Evolutionary conservation across 129 eudicot species (phyloP).

Genomic region (Escallonia rubra): DNA sequence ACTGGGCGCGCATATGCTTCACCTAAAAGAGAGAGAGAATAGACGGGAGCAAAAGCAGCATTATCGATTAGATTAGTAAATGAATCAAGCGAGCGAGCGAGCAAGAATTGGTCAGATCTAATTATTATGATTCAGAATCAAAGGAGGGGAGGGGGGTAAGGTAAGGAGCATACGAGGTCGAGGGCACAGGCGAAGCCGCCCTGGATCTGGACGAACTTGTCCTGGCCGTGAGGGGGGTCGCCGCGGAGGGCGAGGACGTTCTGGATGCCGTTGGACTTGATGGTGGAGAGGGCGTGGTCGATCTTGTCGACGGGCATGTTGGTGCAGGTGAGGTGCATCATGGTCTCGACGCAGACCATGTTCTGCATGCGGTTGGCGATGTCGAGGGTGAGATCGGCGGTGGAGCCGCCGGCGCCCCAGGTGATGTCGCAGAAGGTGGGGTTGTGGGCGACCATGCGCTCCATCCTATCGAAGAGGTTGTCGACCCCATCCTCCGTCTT

Average conservation of each 20-base stretch:
- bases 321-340: slow-evolving; percentile 98
- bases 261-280: slow-evolving; percentile 78
- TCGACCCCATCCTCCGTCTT: slow-evolving; percentile 97
- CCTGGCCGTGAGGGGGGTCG: slow-evolving; percentile 99
- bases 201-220: slow-evolving; percentile 82
- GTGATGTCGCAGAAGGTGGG: slow-evolving; percentile 95
- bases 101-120: too few species aligned
- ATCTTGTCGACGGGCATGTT: slow-evolving; percentile 97
- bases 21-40: slow-evolving; percentile 32
- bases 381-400: slow-evolving; percentile 91
- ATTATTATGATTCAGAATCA: not conserved
- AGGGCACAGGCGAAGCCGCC: slow-evolving; percentile 98
- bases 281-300: slow-evolving; percentile 76
- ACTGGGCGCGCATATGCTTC: slow-evolving; percentile 71
- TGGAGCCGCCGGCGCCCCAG: slow-evolving; percentile 99
- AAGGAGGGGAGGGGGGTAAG: not conserved
- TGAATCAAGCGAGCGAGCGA: too few species aligned
- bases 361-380: slow-evolving; percentile 96
- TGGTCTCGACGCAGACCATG: slow-evolving; percentile 90
- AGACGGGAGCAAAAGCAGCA: too few species aligned
- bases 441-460: slow-evolving; percentile 89
- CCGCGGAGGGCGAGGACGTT: slow-evolving; percentile 94
- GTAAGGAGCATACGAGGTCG: slow-evolving; percentile 46
- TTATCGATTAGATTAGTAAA: too few species aligned
- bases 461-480: slow-evolving; percentile 89